Evolutionary conservation across 805 yeast genomes (phyloP), one percentile per base, ranked within the genome.

Genomic region (Metschnikowia anglica): DNA sequence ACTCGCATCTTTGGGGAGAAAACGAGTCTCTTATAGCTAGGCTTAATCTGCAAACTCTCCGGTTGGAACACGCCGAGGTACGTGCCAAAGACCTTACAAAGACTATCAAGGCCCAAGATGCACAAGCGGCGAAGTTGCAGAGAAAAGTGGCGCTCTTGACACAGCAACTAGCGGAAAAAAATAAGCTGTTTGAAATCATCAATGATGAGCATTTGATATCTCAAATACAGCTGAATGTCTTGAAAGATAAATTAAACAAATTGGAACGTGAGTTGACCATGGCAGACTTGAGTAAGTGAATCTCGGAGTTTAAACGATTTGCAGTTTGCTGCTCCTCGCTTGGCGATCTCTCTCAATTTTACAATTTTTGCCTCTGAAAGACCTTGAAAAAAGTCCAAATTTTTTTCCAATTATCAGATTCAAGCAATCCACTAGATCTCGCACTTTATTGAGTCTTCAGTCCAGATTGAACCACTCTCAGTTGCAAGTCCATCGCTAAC

Each of bases 191-290:
- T 15, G 85, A 79, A 46, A 65, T 73, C 24, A 60, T 83, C 32
- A 83, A 82, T 46, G 90, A 87, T 55, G 93, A 86, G 54, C 66
- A 82, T 21, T 66, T 86, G 46, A 76, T 79, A 39, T 54, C 66
- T 25, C 77, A 75, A 52, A 80, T 87, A 30, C 89, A 83, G 55
- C 66, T 68, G 26, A 77, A 76, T 44, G 70, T 79, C 20, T 53
- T 76, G 40, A 61, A 52, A 13, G 63, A 60, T 2, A 55, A 66
- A 63, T 60, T 73, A 6, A 54, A 52, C 2, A 56, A 61, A 65
- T 54, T 81, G 19, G 48, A 67, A 62, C 39, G 20, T 8, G 34
- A 39, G 34, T 33, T 39, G 34, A 29, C 32, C 4, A 20, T 24
- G 19, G 20, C 28, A 15, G 9, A 24, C 8, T 23, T 21, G 27